Conservation (phyloP, 139 green algal species). For the Yamagishiella unicocca region DNA sequence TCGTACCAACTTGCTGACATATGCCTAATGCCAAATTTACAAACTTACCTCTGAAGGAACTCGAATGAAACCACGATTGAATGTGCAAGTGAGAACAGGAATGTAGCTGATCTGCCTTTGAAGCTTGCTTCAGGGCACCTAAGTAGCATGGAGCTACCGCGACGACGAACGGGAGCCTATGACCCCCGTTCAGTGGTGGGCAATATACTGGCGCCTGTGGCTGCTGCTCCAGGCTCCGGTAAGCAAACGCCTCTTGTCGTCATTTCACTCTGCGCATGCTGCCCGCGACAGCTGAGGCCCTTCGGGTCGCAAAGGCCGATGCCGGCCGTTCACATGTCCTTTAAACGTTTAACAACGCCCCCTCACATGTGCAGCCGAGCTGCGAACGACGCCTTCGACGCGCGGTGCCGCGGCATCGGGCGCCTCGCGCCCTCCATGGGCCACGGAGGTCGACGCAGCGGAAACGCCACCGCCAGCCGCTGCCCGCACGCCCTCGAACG, state of each 20-base stretch:
- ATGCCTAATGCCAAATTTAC: no score
- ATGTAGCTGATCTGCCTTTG: no score
- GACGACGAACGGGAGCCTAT: background rate
- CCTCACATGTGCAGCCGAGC: background rate
- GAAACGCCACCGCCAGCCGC: background rate
- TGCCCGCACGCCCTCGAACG: background rate
- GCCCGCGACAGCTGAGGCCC: background rate
- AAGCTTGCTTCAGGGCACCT: no score
- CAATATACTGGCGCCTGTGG: background rate
- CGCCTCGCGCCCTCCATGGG: slow-evolving; percentile 3
- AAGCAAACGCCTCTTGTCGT: background rate
- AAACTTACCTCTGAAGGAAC: no score
- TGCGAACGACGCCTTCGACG: background rate
- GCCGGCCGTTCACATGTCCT: background rate
- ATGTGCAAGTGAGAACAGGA: no score
- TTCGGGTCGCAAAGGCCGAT: background rate
- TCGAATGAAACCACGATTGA: no score
- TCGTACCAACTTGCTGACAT: no score
- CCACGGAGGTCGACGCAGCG: slow-evolving; percentile 8
- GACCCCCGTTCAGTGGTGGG: slow-evolving; percentile 2
- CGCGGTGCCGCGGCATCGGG: background rate
- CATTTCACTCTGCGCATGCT: background rate
- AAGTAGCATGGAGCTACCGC: slow-evolving; percentile 15
- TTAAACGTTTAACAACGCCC: background rate
- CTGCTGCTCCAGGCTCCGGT: background rate